phyloP scores from a whole-genome alignment of 768 basidiomycete species.

The Suillus occidentalis region DNA sequence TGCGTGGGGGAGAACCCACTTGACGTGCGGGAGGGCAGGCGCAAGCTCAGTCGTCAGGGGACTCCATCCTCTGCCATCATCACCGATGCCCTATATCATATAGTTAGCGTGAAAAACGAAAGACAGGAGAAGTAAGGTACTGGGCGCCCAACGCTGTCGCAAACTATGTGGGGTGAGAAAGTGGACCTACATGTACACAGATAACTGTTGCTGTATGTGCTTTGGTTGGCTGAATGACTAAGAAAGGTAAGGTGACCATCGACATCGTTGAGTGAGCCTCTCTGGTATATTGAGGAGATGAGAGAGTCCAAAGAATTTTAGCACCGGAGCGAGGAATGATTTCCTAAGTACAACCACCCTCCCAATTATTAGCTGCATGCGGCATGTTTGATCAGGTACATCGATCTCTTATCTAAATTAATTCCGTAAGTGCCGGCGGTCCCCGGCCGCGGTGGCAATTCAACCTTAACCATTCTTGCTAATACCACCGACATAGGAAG shows the following conservation, averaged over 20 bases:
- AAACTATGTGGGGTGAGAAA: background rate
- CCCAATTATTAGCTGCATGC: background rate
- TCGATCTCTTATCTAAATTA: conserved; percentile 2
- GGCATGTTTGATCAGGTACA: background rate
- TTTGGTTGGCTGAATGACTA: conserved; percentile 52
- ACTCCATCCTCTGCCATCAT: conserved; percentile 73
- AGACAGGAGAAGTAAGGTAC: conserved; percentile 1
- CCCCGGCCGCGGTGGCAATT: conserved; percentile 7
- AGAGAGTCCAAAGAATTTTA: background rate
- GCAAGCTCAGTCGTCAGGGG: conserved; percentile 73
- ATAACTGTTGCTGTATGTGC: conserved; percentile 87
- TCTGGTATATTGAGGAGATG: background rate
- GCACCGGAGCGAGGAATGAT: background rate
- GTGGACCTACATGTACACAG: conserved; percentile 75
- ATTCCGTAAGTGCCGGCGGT: conserved; percentile 6
- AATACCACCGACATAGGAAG: background rate
- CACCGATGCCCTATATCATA: conserved; percentile 64
- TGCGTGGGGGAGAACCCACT: conserved; percentile 68
- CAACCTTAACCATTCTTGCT: background rate
- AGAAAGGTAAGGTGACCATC: conserved; percentile 24
- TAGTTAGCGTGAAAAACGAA: conserved; percentile 9
- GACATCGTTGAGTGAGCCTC: background rate
- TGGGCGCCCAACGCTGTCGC: background rate
- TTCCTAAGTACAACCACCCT: background rate
- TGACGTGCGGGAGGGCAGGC: conserved; percentile 64